Base-by-base conservation (phyloP, 192 early-diverging fungal genomes). In the Backusella luteola region DNA sequence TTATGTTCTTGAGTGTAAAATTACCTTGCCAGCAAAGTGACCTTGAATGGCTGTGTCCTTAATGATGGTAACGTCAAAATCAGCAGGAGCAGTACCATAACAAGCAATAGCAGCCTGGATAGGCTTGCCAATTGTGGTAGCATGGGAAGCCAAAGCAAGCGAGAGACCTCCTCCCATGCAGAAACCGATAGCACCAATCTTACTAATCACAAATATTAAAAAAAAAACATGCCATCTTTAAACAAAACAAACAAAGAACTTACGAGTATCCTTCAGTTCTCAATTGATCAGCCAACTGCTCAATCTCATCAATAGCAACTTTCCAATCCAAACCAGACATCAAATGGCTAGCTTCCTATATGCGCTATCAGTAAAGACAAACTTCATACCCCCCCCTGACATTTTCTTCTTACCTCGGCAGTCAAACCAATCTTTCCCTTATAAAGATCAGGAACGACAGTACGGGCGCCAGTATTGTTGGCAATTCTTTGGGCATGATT, bases 121-220 rank as follows among this genome's bases (percentile, higher is more conserved):
- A 68, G 82, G 80, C 12, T 80, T 67, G 19, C 68, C 32, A 3
- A 73, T 75, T 23, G 68, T 46, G 1, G 75, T 39, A 46, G 86
- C 73, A 66, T 77, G 73, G 15, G 78, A 71, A 41, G 85, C 81
- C 29, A 86, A 42, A 23, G 86, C 85, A 70, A 87, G 69, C 1
- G 73, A 76, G 8, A 87, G 42, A 14, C 80, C 84, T 74, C 86
- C 86, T 49, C 86, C 86, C 84, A 87, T 87, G 72, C 85, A 87
- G 76, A 87, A 87, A 26, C 86, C 86, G 23, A 86, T 69, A 9
- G 81, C 69, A 1, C 80, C 86, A 38, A 87, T 80, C 66, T 85
- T 80, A 23, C 85, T 71, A 73, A 4, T 71, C 56, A 63, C 8
- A 63, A 63, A 63, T 56, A 9, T 23, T 9, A 56, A 11, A 32